These are phyloP conservation scores for Malus fusca DNA, from an alignment of 306 rosid species.

Conservation along the genomic window DNA sequence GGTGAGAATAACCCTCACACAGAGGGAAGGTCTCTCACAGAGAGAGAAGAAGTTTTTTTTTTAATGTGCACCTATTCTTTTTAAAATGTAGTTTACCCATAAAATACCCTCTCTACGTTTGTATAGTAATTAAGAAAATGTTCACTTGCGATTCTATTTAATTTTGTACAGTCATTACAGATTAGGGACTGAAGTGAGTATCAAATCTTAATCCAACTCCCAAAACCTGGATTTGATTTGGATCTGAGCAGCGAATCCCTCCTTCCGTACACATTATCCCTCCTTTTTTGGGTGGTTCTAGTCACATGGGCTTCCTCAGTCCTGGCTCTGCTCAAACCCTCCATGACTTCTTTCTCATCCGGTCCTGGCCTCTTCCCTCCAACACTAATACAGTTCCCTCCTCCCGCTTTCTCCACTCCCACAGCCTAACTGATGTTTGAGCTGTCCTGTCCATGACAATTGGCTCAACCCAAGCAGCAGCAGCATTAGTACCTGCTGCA, in stretches of 20 bases:
- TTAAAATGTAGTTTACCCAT: too few species aligned
- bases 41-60: too few species aligned
- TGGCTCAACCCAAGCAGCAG: background rate
- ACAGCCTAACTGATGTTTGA: background rate
- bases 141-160: background rate
- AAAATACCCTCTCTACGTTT: too few species aligned
- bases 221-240: background rate
- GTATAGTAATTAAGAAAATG: too few species aligned
- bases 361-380: constrained; percentile 13
- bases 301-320: constrained; percentile 2
- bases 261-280: background rate
- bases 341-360: constrained; percentile 25
- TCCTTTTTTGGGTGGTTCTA: background rate
- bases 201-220: background rate
- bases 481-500: background rate
- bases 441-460: constrained; percentile 2
- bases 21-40: too few species aligned
- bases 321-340: constrained; percentile 10
- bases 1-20: too few species aligned
- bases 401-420: background rate
- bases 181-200: background rate
- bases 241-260: background rate
- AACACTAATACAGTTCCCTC: constrained; percentile 14
- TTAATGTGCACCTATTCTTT: too few species aligned
- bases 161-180: background rate